Base-by-base conservation (phyloP, 139 green algal genomes). In the Chlamydomonas sphaeroides region DNA sequence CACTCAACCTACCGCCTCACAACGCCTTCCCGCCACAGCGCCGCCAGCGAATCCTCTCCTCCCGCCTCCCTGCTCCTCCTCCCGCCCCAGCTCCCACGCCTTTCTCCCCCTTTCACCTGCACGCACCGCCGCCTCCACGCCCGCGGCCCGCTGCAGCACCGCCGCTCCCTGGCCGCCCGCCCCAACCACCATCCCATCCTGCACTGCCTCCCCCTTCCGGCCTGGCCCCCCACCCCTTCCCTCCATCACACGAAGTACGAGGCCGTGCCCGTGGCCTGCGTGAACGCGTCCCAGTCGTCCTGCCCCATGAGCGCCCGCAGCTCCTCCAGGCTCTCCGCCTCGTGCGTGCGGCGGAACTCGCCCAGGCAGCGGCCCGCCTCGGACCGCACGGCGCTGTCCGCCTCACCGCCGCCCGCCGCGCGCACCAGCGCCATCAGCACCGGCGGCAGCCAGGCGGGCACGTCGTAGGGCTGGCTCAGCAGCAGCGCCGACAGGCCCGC, bases 401-500 rank as follows among this genome's bases (percentile, higher is more conserved):
- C 35, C 26, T 63, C 72, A 30, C 59, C 65, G 57, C 56, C 78
- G 36, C 70, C 66, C 0, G 92, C 86, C 17, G 89, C 87, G 0
- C 77, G 68, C 25, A 93, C 89, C 49, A 98, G 88, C 39, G 88
- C 89, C 90, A 95, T 87, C 38, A 97, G 85, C 67, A 96, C 92
- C 18, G 90, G 77, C n/a, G 95, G 90, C 88, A 97, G 85, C 94
- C 94, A 98, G 48, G 32, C 23, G 8, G 94, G 95, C 42, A 95
- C 90, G 86, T 98, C 94, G 79, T 98, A 98, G 14, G 95, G 95
- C 5, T 66, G 82, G 5, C 90, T 94, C 67, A 97, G 82, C 41
- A 98, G 92, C 70, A 96, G 94, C 5, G 95, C 94, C 63, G 86
- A 89, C 38, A 98, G 88, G 0, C 91, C 95, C 73, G 96, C 91